Conservation (phyloP, 2,329 filamentous ascomycete genomes). For the Aspergillus novoparasiticus region DNA sequence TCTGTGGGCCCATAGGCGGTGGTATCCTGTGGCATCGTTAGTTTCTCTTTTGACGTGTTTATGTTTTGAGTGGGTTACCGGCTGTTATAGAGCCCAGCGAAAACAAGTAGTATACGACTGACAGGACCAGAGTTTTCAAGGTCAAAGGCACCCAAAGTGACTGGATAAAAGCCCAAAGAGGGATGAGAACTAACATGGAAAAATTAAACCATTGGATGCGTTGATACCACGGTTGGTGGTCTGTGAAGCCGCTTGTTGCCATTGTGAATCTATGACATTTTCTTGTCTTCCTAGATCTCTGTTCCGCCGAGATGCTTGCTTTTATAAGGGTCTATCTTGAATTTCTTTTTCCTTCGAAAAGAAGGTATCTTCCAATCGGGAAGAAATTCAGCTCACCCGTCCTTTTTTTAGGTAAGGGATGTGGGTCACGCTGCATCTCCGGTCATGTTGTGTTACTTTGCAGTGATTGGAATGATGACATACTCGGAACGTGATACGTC, state of each 20-base stretch:
- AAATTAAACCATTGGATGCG: conserved; percentile 9
- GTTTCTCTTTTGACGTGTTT: background rate
- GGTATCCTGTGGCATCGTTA: conserved; percentile 11
- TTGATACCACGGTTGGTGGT: conserved; percentile 2
- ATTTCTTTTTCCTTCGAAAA: background rate
- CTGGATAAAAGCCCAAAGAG: background rate
- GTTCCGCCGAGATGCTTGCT: background rate
- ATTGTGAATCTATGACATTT: background rate
- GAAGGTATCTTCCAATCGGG: background rate
- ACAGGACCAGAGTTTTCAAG: background rate
- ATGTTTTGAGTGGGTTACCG: background rate
- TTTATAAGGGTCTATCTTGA: background rate
- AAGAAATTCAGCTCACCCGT: background rate
- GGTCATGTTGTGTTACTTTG: background rate
- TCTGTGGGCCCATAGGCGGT: conserved; percentile 13
- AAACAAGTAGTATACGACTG: conserved; percentile 7
- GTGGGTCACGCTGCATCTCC: background rate
- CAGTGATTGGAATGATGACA: no score
- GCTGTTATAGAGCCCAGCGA: conserved; percentile 3
- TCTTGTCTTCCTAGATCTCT: background rate
- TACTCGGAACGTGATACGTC: background rate
- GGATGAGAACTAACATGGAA: conserved; percentile 8
- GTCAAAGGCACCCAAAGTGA: background rate
- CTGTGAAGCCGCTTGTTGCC: background rate
- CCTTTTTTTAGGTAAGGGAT: background rate